Percentiles rank a stretch among this genome's conserved stretches.
Conservation (phyloP, 441 rosid genomes). For the Gossypium trilobum region DNA sequence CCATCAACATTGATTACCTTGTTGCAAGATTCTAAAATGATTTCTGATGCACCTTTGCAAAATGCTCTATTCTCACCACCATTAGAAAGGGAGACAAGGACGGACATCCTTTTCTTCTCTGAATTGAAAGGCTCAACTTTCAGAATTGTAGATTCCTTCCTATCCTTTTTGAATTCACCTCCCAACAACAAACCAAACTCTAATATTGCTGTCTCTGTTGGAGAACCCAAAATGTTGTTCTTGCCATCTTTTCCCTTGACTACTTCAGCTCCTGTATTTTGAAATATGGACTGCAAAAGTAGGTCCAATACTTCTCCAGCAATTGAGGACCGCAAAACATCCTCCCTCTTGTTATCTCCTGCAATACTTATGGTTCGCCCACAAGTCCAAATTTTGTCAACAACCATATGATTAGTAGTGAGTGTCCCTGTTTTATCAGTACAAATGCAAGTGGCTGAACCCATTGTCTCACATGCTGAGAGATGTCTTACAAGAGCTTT, state of each 20-base stretch:
- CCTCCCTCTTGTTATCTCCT: constrained; percentile 14
- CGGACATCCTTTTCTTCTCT: constrained; percentile 55
- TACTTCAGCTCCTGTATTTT: constrained; percentile 51
- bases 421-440: constrained; percentile 47
- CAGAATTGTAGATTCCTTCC: constrained; percentile 20
- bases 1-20: constrained; percentile 33
- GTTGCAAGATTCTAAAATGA: constrained; percentile 33
- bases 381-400: constrained; percentile 35
- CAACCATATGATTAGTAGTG: constrained; percentile 43
- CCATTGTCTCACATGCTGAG: constrained; percentile 51
- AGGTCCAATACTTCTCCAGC: constrained; percentile 26
- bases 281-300: constrained; percentile 50
- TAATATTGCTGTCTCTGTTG: constrained; percentile 55
- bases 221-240: constrained; percentile 44
- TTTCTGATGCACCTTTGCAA: constrained; percentile 41
- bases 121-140: constrained; percentile 39
- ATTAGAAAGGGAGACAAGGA: constrained; percentile 33
- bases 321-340: constrained; percentile 23
- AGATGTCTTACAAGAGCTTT: constrained; percentile 46
- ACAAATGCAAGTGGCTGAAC: constrained; percentile 41
- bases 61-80: constrained; percentile 1
- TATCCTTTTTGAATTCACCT: constrained; percentile 36
- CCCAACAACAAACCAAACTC: constrained; percentile 58
- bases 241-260: constrained; percentile 46
- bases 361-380: constrained; percentile 26